Evolutionary conservation across 805 yeast genomes (phyloP), one percentile per base, ranked within the genome.

Genomic region (Maudiozyma saulgeensis): DNA sequence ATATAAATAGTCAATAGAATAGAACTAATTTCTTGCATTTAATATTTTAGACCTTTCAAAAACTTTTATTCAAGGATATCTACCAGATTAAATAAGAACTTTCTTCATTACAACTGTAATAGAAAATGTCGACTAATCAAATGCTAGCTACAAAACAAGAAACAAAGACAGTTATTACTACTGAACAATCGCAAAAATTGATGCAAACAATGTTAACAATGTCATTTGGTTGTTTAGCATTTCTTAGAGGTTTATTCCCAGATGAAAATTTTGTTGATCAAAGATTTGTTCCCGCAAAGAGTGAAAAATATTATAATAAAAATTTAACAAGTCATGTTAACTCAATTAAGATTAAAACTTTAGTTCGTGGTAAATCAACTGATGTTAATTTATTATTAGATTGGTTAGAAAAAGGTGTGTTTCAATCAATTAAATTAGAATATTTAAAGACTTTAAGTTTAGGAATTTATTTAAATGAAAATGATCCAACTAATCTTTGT

Each of bases 151-250:
- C 49, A 4, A 44, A 48, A 18, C 51, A 55, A 6, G 44, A 50
- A 12, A 53, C 57, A 26, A 56, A 58, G 34, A 57, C 64, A 4
- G 54, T 50, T 15, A 56, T 70, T 23, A 63, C 70, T 0, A 55
- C 58, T 2, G 72, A 66, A 34, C 74, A 72, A 52, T 73, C 79
- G 26, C 75, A 72, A 47, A 72, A 71, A 54, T 59, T 77, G 48
- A 66, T 79, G 6, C 73, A 77, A 47, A 70, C 79, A 1, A 68
- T 78, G 62, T 53, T 80, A 16, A 61, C 71, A 0, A 76, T 78
- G 71, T 71, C 82, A 0, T 68, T 80, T 54, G 81, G 84, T 1
- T 78, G 84, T 55, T 64, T 81, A 26, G 74, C 81, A 1, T 81
- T 72, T 55, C 61, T 80, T 15, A 67, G 85, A 50, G 80, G 81